These are phyloP conservation scores for Aspergillus floridensis DNA, from an alignment of 2,329 filamentous ascomycete species.

Conservation along the genomic window DNA sequence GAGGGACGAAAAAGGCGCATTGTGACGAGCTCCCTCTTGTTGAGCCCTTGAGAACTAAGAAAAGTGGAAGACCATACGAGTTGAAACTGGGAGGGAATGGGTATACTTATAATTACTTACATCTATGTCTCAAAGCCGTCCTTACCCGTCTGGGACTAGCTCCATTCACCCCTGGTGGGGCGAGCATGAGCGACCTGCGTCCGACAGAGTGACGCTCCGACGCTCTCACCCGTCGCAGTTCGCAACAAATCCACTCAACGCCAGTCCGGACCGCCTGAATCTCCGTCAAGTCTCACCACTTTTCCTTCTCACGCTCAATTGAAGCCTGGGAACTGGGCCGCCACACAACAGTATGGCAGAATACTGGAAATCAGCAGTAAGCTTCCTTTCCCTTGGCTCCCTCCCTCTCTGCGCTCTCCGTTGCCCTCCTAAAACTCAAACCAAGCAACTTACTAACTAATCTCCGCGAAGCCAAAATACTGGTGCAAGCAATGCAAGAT, in stretches of 20 bases:
- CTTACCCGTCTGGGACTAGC: not conserved
- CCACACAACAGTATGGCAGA: conserved; percentile 67
- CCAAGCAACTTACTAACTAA: not conserved
- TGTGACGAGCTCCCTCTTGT: too few relatives aligned
- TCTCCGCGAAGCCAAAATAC: conserved; percentile 65
- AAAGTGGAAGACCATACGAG: too few relatives aligned
- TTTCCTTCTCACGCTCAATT: not conserved
- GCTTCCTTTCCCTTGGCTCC: conserved; percentile 14
- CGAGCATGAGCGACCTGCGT: too few relatives aligned
- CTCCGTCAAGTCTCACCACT: not conserved
- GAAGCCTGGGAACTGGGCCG: not conserved
- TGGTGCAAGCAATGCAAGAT: conserved; percentile 97
- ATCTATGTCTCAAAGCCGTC: not conserved
- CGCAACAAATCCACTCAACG: not conserved
- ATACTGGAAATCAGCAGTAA: conserved; percentile 93
- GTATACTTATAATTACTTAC: too few relatives aligned
- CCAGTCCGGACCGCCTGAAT: not conserved
- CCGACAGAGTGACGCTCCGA: not conserved
- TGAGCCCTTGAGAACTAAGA: too few relatives aligned
- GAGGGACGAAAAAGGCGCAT: too few relatives aligned
- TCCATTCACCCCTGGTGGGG: not conserved
- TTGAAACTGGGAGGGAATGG: too few relatives aligned
- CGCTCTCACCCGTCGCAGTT: not conserved
- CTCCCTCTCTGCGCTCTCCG: not conserved
- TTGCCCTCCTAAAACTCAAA: not conserved